Conservation (phyloP, 176 grass and related monocot genomes). For the Rhynchospora tenuis region DNA sequence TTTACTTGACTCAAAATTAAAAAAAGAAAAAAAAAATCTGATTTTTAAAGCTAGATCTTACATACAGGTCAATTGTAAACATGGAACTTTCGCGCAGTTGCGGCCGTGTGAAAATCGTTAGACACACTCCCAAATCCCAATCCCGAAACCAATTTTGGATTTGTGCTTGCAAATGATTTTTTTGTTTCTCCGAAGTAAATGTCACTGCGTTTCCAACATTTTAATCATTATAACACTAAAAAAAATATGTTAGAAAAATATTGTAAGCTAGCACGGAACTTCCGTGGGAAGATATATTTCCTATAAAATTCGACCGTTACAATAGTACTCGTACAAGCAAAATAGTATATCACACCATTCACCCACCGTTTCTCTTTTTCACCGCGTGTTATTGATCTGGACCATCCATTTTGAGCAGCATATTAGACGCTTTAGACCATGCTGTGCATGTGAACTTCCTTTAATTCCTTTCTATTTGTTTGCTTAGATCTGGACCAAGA, state of each 20-base stretch:
- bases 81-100: no score
- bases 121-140: neutral
- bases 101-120: neutral
- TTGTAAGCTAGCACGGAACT: neutral
- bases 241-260: neutral
- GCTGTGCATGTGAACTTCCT: neutral
- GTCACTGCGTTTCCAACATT: neutral
- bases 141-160: neutral
- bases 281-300: neutral
- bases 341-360: neutral
- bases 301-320: slow-evolving; percentile 13
- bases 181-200: neutral
- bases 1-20: no score
- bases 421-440: neutral
- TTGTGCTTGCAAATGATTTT: neutral
- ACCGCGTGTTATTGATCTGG: neutral
- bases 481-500: neutral
- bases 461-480: neutral
- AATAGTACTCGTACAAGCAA: neutral
- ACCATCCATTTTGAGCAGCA: neutral
- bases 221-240: neutral
- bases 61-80: no score
- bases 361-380: neutral
- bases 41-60: no score
- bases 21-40: no score